A percentile compares a stretch with the other conserved stretches of the same genome.
Evolutionary conservation across 768 basidiomycete genomes (phyloP).

Genomic region (Lyophyllum decastes): DNA sequence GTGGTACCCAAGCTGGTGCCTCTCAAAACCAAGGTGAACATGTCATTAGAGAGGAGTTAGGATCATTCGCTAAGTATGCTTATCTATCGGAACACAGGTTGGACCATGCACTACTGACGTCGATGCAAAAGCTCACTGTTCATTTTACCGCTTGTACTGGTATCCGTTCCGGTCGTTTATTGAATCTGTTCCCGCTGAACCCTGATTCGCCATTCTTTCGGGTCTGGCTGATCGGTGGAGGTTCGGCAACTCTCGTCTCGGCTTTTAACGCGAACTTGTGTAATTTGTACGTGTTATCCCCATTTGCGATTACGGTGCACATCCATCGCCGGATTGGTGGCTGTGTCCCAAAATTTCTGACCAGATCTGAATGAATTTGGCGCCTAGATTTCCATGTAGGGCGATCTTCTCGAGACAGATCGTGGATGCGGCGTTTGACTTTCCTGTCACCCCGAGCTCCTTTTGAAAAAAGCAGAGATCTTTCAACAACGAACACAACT

Average conservation of each 20-base stretch:
- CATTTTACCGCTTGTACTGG: background rate
- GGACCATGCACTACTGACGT: background rate
- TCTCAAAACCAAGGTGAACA: background rate
- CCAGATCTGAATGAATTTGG: constrained; percentile 8
- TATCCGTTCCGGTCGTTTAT: constrained; percentile 6
- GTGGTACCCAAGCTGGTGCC: background rate
- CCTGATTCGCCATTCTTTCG: constrained; percentile 8
- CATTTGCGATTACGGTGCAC: constrained; percentile 26
- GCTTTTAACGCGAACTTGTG: constrained; percentile 4
- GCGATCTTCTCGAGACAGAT: constrained; percentile 15
- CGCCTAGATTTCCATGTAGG: constrained; percentile 4
- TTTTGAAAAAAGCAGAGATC: background rate
- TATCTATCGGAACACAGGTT: constrained; percentile 1
- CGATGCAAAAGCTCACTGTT: no score
- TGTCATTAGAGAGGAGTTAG: background rate
- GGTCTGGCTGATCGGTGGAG: constrained; percentile 11
- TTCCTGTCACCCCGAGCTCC: no score
- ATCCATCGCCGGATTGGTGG: constrained; percentile 18
- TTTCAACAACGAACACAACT: background rate
- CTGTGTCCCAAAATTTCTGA: constrained; percentile 15
- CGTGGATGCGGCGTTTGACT: no score
- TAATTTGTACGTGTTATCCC: constrained; percentile 4
- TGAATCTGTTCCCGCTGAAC: background rate
- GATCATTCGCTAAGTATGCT: background rate
- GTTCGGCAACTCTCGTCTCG: constrained; percentile 22